Percentiles rank a stretch among this genome's conserved stretches.
phyloP scores from a whole-genome alignment of 2,329 filamentous ascomycete species.

The Dendrostoma leiphaemia region DNA sequence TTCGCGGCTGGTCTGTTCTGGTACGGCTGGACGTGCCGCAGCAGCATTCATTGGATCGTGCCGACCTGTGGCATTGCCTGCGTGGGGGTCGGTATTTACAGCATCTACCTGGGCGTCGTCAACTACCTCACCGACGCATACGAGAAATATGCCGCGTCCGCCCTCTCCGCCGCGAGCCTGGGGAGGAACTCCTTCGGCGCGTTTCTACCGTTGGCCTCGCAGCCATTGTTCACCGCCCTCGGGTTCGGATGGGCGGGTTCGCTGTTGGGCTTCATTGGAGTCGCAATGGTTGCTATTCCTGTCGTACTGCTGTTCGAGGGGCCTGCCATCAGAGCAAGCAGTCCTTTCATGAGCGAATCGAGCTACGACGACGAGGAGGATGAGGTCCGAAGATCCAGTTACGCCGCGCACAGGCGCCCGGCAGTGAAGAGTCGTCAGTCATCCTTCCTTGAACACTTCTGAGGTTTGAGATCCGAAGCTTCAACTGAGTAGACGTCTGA shows the following conservation, averaged over 20 bases:
- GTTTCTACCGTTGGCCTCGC: slow-evolving; percentile 35
- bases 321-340: slow-evolving; percentile 57
- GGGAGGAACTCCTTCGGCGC: slow-evolving; percentile 64
- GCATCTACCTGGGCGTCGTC: slow-evolving; percentile 66
- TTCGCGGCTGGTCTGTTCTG: slow-evolving; percentile 67
- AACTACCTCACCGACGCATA: slow-evolving; percentile 70
- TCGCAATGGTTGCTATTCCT: slow-evolving; percentile 61
- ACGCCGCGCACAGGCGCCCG: background rate
- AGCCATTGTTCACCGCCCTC: slow-evolving; percentile 52
- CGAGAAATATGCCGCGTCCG: slow-evolving; percentile 63
- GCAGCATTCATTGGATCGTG: slow-evolving; percentile 58
- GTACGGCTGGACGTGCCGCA: slow-evolving; percentile 63
- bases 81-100: slow-evolving; percentile 67
- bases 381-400: background rate
- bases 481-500: too few relatives aligned
- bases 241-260: slow-evolving; percentile 52
- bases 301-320: slow-evolving; percentile 68
- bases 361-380: slow-evolving; percentile 10
- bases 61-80: slow-evolving; percentile 58
- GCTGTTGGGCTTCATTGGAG: slow-evolving; percentile 59
- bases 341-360: slow-evolving; percentile 51
- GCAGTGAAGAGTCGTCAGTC: background rate
- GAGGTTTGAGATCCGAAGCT: background rate
- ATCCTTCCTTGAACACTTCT: background rate
- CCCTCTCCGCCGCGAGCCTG: slow-evolving; percentile 64